A percentile compares a stretch with the other conserved stretches of the same genome.
These are phyloP conservation scores for Trifolium pratense DNA, from an alignment of 306 rosid genomes.

Conservation along the genomic window DNA sequence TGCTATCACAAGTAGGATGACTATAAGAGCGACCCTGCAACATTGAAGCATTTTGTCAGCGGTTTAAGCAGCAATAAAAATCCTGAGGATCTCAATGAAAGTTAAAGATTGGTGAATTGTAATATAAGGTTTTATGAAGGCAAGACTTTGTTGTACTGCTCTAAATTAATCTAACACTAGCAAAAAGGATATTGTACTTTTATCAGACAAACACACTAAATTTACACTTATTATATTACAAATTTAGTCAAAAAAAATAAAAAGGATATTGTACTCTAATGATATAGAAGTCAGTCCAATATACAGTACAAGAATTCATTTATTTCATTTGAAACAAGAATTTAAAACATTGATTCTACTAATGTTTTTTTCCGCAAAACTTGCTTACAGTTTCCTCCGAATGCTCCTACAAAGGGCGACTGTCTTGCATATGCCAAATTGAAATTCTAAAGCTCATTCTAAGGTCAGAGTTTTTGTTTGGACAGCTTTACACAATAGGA, in stretches of 20 bases:
- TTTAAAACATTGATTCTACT: conserved; percentile 12
- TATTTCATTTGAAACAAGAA: conserved; percentile 16
- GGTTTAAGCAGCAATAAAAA: not conserved
- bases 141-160: conserved; percentile 26
- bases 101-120: conserved; percentile 9
- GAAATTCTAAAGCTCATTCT: conserved; percentile 6
- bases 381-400: not conserved
- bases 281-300: conserved; percentile 3
- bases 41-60: conserved; percentile 44
- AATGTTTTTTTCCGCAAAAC: conserved; percentile 8
- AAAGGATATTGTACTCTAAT: conserved; percentile 1
- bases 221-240: conserved; percentile 26
- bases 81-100: conserved; percentile 17
- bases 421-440: not conserved
- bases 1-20: conserved; percentile 70
- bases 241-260: too few species aligned
- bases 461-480: conserved; percentile 8
- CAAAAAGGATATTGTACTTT: conserved; percentile 10
- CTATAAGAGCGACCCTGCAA: conserved; percentile 83
- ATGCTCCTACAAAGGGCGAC: conserved; percentile 1
- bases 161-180: conserved; percentile 19
- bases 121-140: conserved; percentile 7
- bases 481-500: not conserved
- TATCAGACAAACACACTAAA: conserved; percentile 13
- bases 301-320: not conserved